Percentiles rank a stretch among this genome's conserved stretches.
phyloP scores from a whole-genome alignment of 2,329 filamentous ascomycete genomes.

The Thielaviopsis euricoi region DNA sequence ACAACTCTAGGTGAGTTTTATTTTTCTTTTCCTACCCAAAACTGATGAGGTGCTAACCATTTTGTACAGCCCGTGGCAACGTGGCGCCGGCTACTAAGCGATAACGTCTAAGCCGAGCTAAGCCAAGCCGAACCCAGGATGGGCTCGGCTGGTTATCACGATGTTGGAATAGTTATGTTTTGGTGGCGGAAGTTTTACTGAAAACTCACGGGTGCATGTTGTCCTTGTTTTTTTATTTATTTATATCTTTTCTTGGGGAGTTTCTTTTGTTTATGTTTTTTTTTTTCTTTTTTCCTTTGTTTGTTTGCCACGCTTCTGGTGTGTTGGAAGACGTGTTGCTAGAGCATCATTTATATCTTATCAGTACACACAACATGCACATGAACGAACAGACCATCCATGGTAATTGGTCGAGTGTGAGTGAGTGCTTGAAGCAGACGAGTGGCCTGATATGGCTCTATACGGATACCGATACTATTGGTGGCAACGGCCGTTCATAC shows the following conservation, averaged over 20 bases:
- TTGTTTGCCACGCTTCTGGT: neutral
- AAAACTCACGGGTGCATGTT: neutral
- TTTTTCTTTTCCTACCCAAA: no score
- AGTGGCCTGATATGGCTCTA: no score
- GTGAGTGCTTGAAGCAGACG: no score
- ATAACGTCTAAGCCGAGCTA: neutral
- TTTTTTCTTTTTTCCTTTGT: neutral
- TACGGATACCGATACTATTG: no score
- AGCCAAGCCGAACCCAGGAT: no score
- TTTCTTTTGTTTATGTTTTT: neutral
- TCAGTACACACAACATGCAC: neutral
- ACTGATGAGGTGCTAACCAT: neutral
- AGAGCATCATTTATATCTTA: neutral
- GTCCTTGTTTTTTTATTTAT: neutral
- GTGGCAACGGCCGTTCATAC: no score
- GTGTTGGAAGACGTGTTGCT: neutral
- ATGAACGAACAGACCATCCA: neutral
- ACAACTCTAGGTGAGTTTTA: constrained; percentile 23
- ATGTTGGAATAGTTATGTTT: neutral
- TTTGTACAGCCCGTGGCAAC: constrained; percentile 25
- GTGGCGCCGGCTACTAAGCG: constrained; percentile 27
- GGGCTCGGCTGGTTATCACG: neutral
- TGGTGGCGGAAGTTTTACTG: neutral
- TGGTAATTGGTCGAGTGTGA: no score
- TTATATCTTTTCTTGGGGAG: neutral